phyloP scores from a whole-genome alignment of 2,329 filamentous ascomycete species.

The Phyllosticta paracitricarpa region DNA sequence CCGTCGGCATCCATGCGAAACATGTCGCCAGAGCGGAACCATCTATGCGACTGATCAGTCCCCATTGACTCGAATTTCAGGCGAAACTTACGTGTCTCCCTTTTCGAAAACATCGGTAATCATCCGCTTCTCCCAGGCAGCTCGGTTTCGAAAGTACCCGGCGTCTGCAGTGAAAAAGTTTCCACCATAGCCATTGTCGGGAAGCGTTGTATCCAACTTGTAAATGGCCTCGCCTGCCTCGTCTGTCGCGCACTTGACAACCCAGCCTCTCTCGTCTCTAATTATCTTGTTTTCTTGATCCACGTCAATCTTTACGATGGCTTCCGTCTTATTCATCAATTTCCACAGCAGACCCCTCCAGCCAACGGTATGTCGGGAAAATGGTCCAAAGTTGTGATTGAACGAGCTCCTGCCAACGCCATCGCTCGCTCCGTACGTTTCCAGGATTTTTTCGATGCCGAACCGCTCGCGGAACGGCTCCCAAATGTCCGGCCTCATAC shows the following conservation, averaged over 20 bases:
- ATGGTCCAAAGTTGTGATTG: slow-evolving; percentile 25
- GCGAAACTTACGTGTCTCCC: slow-evolving; percentile 25
- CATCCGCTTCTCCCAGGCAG: slow-evolving; percentile 21
- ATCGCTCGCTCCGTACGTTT: slow-evolving; percentile 73
- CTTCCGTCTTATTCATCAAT: slow-evolving; percentile 19
- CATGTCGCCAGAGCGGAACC: slow-evolving; percentile 40
- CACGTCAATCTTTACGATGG: slow-evolving; percentile 28
- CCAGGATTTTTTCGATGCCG: slow-evolving; percentile 50
- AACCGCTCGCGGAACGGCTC: slow-evolving; percentile 53
- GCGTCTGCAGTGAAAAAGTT: background rate
- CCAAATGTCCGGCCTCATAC: slow-evolving; percentile 61
- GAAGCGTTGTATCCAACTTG: slow-evolving; percentile 19
- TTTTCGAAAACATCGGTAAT: slow-evolving; percentile 28
- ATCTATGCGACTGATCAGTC: slow-evolving; percentile 18
- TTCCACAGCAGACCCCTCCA: slow-evolving; percentile 27
- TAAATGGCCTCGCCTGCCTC: slow-evolving; percentile 29
- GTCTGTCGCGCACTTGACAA: slow-evolving; percentile 20
- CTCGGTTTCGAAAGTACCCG: slow-evolving; percentile 26
- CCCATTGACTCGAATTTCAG: no score
- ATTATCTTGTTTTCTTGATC: slow-evolving; percentile 21
- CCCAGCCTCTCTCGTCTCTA: slow-evolving; percentile 25
- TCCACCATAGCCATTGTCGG: slow-evolving; percentile 15
- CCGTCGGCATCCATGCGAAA: slow-evolving; percentile 35
- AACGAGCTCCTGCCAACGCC: slow-evolving; percentile 38
- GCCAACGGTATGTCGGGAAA: slow-evolving; percentile 24